These are phyloP conservation scores for Anthoceros angustus DNA, from an alignment of 225 moss, liverwort and hornwort species.

Conservation along the genomic window DNA sequence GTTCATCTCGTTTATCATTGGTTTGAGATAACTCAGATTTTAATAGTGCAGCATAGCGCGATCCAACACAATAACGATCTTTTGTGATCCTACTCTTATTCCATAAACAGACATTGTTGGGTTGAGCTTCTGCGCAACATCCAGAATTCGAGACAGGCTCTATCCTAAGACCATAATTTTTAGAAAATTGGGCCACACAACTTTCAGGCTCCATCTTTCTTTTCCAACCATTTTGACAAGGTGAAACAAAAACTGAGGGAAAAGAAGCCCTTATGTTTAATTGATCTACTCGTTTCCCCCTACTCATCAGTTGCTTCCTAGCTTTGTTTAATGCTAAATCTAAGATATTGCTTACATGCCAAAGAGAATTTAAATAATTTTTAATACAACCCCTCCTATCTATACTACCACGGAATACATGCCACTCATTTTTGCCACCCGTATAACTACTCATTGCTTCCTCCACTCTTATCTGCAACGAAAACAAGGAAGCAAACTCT, in stretches of 20 bases:
- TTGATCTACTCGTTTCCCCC: neutral
- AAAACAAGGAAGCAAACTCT: neutral
- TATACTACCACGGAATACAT: neutral
- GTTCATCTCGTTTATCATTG: no score
- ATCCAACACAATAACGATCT: no score
- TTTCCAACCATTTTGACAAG: neutral
- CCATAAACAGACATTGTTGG: no score
- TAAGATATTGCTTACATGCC: neutral
- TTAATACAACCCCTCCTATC: conserved; percentile 2
- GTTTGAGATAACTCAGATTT: no score
- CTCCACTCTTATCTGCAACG: neutral
- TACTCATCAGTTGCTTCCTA: neutral
- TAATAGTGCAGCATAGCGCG: no score
- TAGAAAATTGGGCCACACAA: neutral
- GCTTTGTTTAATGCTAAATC: neutral
- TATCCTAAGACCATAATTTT: neutral
- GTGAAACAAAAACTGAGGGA: neutral
- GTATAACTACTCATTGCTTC: conserved; percentile 1
- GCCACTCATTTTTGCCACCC: neutral
- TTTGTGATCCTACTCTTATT: no score
- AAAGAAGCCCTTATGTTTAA: neutral
- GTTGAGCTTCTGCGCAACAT: no score
- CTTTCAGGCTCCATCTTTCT: neutral
- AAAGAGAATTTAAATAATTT: neutral
- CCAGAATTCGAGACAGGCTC: neutral